Conservation (phyloP, 768 basidiomycete species). For the Mycena venus region DNA sequence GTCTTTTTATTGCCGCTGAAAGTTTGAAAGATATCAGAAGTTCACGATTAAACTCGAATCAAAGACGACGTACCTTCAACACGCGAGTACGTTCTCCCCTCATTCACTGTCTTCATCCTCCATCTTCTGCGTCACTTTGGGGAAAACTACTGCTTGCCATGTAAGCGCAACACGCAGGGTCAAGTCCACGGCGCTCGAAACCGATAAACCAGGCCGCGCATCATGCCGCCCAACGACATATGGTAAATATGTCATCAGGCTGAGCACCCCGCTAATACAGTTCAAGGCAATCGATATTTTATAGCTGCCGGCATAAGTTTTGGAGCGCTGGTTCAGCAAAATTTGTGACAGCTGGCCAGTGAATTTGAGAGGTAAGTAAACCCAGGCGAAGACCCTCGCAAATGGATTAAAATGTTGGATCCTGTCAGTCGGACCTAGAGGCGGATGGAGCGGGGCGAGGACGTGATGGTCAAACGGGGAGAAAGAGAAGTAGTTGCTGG, state of each 20-base stretch:
- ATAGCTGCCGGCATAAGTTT: constrained; percentile 27
- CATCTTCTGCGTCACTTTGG: constrained; percentile 20
- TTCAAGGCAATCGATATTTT: constrained; percentile 21
- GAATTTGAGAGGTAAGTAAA: constrained; percentile 21
- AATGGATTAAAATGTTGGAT: not conserved
- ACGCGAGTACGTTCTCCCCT: no score
- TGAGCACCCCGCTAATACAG: not conserved
- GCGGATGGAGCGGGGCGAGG: constrained; percentile 9
- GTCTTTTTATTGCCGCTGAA: no score
- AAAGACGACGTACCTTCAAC: no score
- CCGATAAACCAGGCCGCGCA: constrained; percentile 22
- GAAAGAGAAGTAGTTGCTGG: constrained; percentile 12
- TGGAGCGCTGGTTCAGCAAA: constrained; percentile 27
- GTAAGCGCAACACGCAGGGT: not conserved
- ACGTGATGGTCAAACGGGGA: constrained; percentile 20
- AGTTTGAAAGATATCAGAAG: no score
- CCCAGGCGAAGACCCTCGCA: not conserved
- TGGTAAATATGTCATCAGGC: constrained; percentile 6
- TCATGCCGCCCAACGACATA: constrained; percentile 27
- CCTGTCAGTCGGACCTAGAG: not conserved
- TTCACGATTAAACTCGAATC: no score
- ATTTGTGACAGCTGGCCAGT: constrained; percentile 24
- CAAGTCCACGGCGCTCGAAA: not conserved
- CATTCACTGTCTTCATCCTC: constrained; percentile 30
- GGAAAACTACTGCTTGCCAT: constrained; percentile 23